Conservation (phyloP, 1,139 yeast genomes). For the Candida sanyaensis region DNA sequence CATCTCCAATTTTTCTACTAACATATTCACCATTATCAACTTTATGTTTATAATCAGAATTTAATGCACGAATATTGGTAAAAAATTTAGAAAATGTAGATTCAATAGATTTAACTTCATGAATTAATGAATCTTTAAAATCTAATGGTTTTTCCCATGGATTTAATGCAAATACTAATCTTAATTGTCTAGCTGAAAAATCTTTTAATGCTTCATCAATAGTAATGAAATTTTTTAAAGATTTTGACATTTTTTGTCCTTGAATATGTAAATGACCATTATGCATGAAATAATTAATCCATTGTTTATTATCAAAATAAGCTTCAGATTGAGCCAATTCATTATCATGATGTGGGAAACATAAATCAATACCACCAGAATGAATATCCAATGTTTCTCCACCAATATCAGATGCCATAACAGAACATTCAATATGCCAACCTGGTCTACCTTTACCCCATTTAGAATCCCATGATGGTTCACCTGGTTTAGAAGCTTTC, state of each 20-base stretch:
- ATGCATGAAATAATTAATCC: constrained; percentile 96
- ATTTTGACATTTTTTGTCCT: constrained; percentile 97
- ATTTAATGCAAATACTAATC: constrained; percentile 86
- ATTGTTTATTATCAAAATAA: constrained; percentile 81
- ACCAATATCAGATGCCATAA: constrained; percentile 91
- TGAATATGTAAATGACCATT: constrained; percentile 97
- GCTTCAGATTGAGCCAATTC: constrained; percentile 98
- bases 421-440: constrained; percentile 99
- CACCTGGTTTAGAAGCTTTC: constrained; percentile 97
- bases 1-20: constrained; percentile 52
- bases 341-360: constrained; percentile 99
- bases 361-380: constrained; percentile 95
- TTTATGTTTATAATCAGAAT: constrained; percentile 57
- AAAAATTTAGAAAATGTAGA: constrained; percentile 78
- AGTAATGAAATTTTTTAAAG: constrained; percentile 91
- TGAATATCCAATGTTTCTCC: constrained; percentile 91
- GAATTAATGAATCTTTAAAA: constrained; percentile 77
- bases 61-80: constrained; percentile 77
- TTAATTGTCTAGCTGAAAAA: constrained; percentile 76
- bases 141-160: constrained; percentile 94
- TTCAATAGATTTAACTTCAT: constrained; percentile 78
- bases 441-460: constrained; percentile 99
- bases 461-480: constrained; percentile 92
- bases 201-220: constrained; percentile 82
- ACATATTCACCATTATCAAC: constrained; percentile 47